A percentile compares a stretch with the other conserved stretches of the same genome.
Conservation (phyloP, 164 flowering plant species). For the Berberis vulgaris region DNA sequence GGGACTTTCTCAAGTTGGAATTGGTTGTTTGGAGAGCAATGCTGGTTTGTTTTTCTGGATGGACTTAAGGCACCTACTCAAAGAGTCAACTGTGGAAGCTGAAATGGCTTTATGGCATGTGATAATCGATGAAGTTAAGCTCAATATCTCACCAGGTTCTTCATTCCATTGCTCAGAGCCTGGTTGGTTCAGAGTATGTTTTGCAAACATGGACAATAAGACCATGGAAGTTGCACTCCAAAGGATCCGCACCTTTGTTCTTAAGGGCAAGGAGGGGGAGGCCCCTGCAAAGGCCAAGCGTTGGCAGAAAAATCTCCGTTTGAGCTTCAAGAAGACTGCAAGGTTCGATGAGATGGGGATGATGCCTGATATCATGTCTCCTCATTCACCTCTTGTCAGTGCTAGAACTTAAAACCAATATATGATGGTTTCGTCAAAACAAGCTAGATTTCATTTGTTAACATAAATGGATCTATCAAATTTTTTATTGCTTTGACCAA, state of each 20-base stretch:
- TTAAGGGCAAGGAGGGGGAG: background rate
- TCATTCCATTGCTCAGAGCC: slow-evolving; percentile 49
- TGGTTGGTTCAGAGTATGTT: slow-evolving; percentile 41
- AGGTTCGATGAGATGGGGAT: too few relatives aligned
- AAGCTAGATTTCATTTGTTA: too few relatives aligned
- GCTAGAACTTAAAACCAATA: too few relatives aligned
- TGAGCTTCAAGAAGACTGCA: too few relatives aligned
- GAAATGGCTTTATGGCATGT: slow-evolving; percentile 62
- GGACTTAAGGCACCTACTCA: slow-evolving; percentile 28
- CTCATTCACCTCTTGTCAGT: too few relatives aligned
- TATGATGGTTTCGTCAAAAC: too few relatives aligned
- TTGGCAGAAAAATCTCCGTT: too few relatives aligned
- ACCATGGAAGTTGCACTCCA: slow-evolving; percentile 7
- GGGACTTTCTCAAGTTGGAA: slow-evolving; percentile 23
- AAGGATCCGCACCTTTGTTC: slow-evolving; percentile 2
- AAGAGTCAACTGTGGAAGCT: slow-evolving; percentile 43
- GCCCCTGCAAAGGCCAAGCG: background rate
- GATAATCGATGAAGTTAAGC: slow-evolving; percentile 42
- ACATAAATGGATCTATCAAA: too few relatives aligned
- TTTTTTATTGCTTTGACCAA: too few relatives aligned
- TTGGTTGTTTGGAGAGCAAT: slow-evolving; percentile 50
- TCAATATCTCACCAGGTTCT: too few relatives aligned
- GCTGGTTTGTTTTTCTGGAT: too few relatives aligned
- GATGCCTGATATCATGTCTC: too few relatives aligned
- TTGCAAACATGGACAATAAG: slow-evolving; percentile 4